phyloP scores from a whole-genome alignment of 192 early-diverging fungal genomes.

The Coemansia sp. region DNA sequence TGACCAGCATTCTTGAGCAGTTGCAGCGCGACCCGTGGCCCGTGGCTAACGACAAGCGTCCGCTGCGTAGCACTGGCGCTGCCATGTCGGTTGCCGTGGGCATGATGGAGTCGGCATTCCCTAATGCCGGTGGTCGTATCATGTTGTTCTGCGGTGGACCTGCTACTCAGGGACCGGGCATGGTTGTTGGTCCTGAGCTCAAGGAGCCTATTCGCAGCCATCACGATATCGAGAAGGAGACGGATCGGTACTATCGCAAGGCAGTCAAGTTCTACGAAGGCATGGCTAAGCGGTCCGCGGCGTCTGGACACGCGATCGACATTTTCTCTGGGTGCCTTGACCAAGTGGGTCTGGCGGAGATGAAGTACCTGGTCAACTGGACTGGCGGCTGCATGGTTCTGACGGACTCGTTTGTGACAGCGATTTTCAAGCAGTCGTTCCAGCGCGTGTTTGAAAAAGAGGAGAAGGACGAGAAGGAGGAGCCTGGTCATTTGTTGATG shows the following conservation, averaged over 20 bases:
- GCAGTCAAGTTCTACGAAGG: constrained; percentile 93
- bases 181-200: constrained; percentile 90
- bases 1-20: constrained; percentile 93
- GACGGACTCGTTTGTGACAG: constrained; percentile 91
- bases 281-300: constrained; percentile 81
- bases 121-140: constrained; percentile 87
- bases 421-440: constrained; percentile 98
- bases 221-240: constrained; percentile 96
- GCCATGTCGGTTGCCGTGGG: constrained; percentile 91
- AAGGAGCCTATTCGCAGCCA: constrained; percentile 96
- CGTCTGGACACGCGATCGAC: constrained; percentile 89
- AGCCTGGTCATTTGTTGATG: constrained; percentile 83
- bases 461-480: constrained; percentile 13
- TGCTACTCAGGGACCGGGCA: constrained; percentile 91
- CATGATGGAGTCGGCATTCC: constrained; percentile 89
- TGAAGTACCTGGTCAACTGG: constrained; percentile 85
- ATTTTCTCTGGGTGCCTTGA: constrained; percentile 98
- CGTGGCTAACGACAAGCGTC: constrained; percentile 82
- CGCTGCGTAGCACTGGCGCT: constrained; percentile 91
- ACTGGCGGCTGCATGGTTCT: constrained; percentile 95
- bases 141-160: constrained; percentile 94
- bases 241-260: constrained; percentile 89
- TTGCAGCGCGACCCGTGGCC: constrained; percentile 98
- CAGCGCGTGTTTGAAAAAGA: constrained; percentile 94
- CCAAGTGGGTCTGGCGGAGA: constrained; percentile 95